Conservation (phyloP, 495 filamentous ascomycete genomes). For the Cercophora samala region DNA sequence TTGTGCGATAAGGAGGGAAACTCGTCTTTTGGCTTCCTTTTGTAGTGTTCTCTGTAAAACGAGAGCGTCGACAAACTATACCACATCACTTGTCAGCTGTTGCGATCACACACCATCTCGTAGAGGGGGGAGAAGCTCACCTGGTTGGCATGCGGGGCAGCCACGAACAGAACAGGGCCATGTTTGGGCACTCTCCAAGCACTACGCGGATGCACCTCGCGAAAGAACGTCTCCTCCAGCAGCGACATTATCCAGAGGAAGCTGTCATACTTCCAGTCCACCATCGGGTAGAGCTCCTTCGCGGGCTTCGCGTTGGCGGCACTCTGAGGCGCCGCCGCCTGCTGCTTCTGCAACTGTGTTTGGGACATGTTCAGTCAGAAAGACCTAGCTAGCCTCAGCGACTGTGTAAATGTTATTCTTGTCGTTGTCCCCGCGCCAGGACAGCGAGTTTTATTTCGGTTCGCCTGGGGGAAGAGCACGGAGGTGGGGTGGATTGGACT, state of each 20-base stretch:
- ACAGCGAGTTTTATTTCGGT: neutral
- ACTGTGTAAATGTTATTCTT: neutral
- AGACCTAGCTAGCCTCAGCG: neutral
- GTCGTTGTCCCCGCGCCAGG: neutral
- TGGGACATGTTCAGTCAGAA: slow-evolving; percentile 18
- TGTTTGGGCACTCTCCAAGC: slow-evolving; percentile 86
- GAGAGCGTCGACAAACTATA: slow-evolving; percentile 88
- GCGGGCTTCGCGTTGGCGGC: slow-evolving; percentile 23
- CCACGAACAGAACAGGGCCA: slow-evolving; percentile 91
- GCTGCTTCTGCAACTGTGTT: slow-evolving; percentile 14
- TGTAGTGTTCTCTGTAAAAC: slow-evolving; percentile 87
- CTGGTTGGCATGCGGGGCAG: slow-evolving; percentile 98
- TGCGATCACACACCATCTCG: neutral
- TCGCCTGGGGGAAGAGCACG: neutral
- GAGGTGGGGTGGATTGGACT: neutral
- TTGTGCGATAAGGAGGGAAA: slow-evolving; percentile 88
- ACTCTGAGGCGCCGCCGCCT: slow-evolving; percentile 25
- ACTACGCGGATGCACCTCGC: slow-evolving; percentile 91
- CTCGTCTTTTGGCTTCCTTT: slow-evolving; percentile 79
- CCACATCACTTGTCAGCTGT: slow-evolving; percentile 12
- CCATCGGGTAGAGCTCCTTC: slow-evolving; percentile 65
- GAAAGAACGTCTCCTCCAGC: slow-evolving; percentile 91
- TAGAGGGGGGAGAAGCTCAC: slow-evolving; percentile 38
- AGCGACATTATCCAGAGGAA: slow-evolving; percentile 81
- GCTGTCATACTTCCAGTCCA: slow-evolving; percentile 74